Evolutionary conservation across 345 rosid species (phyloP), one percentile per base, ranked within the genome.

Genomic region (Citrus mangshanensis): DNA sequence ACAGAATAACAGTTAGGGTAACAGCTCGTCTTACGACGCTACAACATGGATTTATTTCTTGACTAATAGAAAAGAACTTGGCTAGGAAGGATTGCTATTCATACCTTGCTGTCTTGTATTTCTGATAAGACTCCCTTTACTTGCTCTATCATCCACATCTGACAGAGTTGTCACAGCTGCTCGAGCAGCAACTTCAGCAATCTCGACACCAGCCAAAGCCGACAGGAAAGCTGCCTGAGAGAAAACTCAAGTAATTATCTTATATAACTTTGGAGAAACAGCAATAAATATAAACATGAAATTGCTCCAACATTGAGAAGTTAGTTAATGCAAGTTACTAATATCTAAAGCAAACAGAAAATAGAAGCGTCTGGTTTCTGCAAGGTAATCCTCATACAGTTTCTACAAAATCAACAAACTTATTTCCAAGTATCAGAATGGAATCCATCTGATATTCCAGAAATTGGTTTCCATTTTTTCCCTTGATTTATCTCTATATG

Each of bases 141-240:
- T 78, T 71, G 82, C 88, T 56, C 82, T 82, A 68, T 77, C 12
- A 42, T 88, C 89, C 71, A 84, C 82, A 73, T 91, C 84, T 32
- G 88, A 85, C 35, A 90, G 82, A 81, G 90, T 76, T 28, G 74
- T 73, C 68, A 90, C 89, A 71, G 98, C 97, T 65, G 97, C 97
- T 77, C 38, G 86, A 66, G 99, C 97, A 79, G 97, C 91, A 72
- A 95, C 91, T 90, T 91, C 92, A 77, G 97, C 93, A 83, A 88
- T 88, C 70, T 89, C 89, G n/a, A 82, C 75, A 35, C 98, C 99
- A 27, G 95, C 92, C 89, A 96, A 84, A 73, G 98, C 95, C 30
- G 97, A 94, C 65, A 94, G 88, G 82, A 96, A 96, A 54, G 97
- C 94, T 84, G 89, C 97, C 99, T 96, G 88, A 64, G 70, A 84